Conservation (phyloP, 2,329 filamentous ascomycete species). For the Seiridium unicorne region DNA sequence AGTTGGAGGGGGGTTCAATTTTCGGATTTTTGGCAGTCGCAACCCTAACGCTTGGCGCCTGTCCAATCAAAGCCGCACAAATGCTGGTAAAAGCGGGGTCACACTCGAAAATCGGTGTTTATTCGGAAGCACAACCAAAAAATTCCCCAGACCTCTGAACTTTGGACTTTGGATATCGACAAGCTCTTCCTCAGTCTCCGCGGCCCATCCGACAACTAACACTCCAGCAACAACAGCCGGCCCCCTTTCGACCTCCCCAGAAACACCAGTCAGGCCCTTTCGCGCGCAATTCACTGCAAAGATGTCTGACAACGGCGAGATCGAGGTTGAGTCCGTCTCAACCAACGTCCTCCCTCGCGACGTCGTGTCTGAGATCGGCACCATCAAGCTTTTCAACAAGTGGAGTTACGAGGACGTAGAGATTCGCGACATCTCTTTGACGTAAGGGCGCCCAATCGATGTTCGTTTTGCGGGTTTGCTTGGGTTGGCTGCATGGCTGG, state of each 20-base stretch:
- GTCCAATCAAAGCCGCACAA: too few species aligned
- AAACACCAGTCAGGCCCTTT: constrained; percentile 3
- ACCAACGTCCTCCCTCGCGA: constrained; percentile 71
- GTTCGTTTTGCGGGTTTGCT: too few species aligned
- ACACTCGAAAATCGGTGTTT: too few species aligned
- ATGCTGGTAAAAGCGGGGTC: too few species aligned
- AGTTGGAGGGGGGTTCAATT: not conserved
- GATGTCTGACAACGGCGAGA: constrained; percentile 80
- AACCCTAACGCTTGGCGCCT: not conserved
- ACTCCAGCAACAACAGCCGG: not conserved
- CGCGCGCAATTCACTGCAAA: constrained; percentile 31
- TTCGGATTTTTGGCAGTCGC: not conserved
- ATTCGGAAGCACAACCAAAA: too few species aligned
- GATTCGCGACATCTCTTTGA: constrained; percentile 99
- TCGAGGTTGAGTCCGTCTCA: constrained; percentile 68
- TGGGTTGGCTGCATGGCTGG: too few species aligned
- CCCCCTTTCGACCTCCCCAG: not conserved
- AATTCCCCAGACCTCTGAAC: too few species aligned
- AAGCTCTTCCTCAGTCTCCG: too few species aligned
- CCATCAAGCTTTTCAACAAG: constrained; percentile 78
- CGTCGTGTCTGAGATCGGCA: constrained; percentile 71
- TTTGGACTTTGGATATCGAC: too few species aligned
- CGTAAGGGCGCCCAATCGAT: constrained; percentile 63
- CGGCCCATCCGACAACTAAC: not conserved
- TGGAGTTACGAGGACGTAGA: constrained; percentile 94